Percentiles rank a stretch among this genome's conserved stretches.
phyloP scores from a whole-genome alignment of 495 filamentous ascomycete species.

The Penicillium bialowiezense region DNA sequence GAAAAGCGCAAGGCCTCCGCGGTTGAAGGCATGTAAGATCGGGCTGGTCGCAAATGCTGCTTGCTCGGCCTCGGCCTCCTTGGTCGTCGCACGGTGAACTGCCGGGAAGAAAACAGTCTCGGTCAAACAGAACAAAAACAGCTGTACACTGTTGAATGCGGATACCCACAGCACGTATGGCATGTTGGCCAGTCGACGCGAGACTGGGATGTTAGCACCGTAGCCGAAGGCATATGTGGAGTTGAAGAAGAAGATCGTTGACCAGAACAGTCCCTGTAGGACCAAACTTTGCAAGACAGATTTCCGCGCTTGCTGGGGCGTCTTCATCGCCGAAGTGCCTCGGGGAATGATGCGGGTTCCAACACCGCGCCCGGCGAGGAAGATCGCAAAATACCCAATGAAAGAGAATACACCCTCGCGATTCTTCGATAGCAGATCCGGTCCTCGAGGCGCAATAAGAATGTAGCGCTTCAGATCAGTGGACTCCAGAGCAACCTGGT shows the following conservation, averaged over 20 bases:
- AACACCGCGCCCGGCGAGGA: conserved; percentile 79
- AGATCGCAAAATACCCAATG: conserved; percentile 90
- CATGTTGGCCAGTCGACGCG: conserved; percentile 86
- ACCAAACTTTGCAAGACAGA: conserved; percentile 58
- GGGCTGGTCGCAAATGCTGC: conserved; percentile 71
- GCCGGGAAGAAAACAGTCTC: conserved; percentile 75
- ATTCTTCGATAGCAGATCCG: conserved; percentile 78
- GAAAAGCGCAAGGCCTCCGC: conserved; percentile 84
- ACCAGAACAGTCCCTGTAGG: conserved; percentile 64
- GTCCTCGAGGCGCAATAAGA: conserved; percentile 71
- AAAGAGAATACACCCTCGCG: conserved; percentile 94
- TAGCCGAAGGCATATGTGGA: conserved; percentile 68
- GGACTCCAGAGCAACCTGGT: conserved; percentile 72
- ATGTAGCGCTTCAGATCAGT: conserved; percentile 80
- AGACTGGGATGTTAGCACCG: conserved; percentile 64
- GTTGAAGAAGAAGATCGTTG: conserved; percentile 59
- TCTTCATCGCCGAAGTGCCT: conserved; percentile 34
- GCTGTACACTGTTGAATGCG: conserved; percentile 79
- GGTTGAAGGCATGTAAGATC: conserved; percentile 79
- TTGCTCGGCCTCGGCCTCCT: conserved; percentile 48
- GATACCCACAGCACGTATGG: conserved; percentile 91
- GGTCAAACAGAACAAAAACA: conserved; percentile 71
- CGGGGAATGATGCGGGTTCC: conserved; percentile 77
- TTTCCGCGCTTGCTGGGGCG: conserved; percentile 40
- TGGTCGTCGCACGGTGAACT: conserved; percentile 54